phyloP scores from a whole-genome alignment of 129 eudicot genomes.

The Deinandra increscens region DNA sequence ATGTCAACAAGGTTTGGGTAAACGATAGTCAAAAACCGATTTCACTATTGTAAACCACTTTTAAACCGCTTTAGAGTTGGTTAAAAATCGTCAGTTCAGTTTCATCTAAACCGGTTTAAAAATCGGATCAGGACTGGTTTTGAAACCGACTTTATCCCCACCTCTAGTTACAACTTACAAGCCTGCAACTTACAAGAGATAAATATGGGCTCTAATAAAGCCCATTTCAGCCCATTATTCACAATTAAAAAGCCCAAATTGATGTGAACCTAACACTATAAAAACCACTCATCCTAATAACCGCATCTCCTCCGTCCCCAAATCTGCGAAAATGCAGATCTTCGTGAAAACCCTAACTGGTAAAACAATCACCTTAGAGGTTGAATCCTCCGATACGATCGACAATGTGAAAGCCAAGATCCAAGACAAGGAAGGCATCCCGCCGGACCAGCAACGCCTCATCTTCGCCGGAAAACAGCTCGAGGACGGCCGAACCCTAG shows the following conservation, averaged over 20 bases:
- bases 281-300: slow-evolving; percentile 13
- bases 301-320: slow-evolving; percentile 15
- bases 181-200: no score
- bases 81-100: no score
- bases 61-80: no score
- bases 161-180: no score
- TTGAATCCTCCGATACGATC: slow-evolving; percentile 66
- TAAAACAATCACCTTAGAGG: slow-evolving; percentile 70
- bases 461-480: slow-evolving; percentile 73
- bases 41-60: no score
- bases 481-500: slow-evolving; percentile 56
- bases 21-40: no score
- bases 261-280: not conserved
- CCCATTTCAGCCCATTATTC: not conserved
- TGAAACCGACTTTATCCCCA: no score
- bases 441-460: slow-evolving; percentile 71
- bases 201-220: not conserved
- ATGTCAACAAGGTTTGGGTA: no score
- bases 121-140: no score
- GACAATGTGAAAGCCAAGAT: slow-evolving; percentile 72
- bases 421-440: slow-evolving; percentile 79
- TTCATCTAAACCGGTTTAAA: no score
- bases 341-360: slow-evolving; percentile 81
- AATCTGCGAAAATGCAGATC: slow-evolving; percentile 57
- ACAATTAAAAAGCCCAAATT: not conserved